Evolutionary conservation across 1,139 yeast genomes (phyloP), one percentile per base, ranked within the genome.

Genomic region (Taphrina sp.): DNA sequence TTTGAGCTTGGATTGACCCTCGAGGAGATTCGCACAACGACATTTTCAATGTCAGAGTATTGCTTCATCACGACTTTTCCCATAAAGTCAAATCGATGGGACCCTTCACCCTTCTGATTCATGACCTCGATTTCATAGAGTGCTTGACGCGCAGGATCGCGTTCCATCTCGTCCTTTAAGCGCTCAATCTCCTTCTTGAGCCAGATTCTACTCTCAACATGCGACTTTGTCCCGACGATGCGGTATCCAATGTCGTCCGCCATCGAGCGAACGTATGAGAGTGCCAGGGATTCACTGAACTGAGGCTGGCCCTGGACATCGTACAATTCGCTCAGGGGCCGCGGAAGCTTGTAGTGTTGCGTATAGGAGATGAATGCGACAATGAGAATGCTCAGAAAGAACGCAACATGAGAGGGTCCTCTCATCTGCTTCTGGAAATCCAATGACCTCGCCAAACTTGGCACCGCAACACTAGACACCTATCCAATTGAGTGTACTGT

Each of bases 1-100:
- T 56, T 56, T 12, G 53, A 47, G 7, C 26, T 29, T 10, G 38
- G 51, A 22, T 56, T 51, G 31, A 35, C 38, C 39, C 44, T 36
- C 17, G 46, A 35, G 26, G 55, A 46, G 20, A 56, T 20, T 16
- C 58, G 44, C 7, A 56, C 58, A 8, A 49, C 56, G 19, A 56
- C 49, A 36, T 56, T 56, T 28, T 37, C 46, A 16, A 56, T 37
- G 28, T 43, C 51, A 5, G 54, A 38, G 24, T 56, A 56, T 20
- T 51, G 54, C 41, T 56, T 56, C 33, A 56, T 49, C 16, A 56
- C 58, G 24, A 42, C 43, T 35, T 56, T 56, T 16, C 29, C 34
- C 58, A 56, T 56, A 33, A 56, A 56, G 20, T 56, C 58, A 24
- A 56, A 51, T 12, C 55, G 56, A 51, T 56, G 58, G 3, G 58